phyloP scores from a whole-genome alignment of 768 basidiomycete genomes.

The Tulasnella sp. region DNA sequence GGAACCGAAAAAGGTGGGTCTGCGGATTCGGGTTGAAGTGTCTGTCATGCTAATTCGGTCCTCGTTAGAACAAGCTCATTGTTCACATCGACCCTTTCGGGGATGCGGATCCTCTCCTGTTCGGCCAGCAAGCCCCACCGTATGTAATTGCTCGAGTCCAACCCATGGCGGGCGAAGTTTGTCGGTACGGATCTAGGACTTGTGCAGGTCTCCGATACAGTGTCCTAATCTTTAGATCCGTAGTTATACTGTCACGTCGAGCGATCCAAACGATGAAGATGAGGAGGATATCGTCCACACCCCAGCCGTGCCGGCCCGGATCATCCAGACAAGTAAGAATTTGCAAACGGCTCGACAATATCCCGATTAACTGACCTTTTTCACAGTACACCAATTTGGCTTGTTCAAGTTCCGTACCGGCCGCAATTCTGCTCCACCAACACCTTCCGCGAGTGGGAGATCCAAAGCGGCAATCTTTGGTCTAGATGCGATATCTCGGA shows the following conservation, averaged over 20 bases:
- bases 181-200: constrained; percentile 47
- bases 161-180: constrained; percentile 80
- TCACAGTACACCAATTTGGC: constrained; percentile 81
- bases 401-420: constrained; percentile 86
- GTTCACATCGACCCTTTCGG: constrained; percentile 82
- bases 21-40: background rate
- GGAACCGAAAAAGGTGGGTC: constrained; percentile 73
- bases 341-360: background rate
- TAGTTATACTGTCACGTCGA: constrained; percentile 70
- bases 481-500: constrained; percentile 86
- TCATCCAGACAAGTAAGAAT: constrained; percentile 77
- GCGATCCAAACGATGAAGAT: constrained; percentile 69
- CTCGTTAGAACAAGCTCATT: constrained; percentile 76
- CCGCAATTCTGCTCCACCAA: constrained; percentile 76
- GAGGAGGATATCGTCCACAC: constrained; percentile 86
- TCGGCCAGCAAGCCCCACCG: constrained; percentile 69
- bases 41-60: background rate
- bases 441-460: constrained; percentile 69
- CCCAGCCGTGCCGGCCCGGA: constrained; percentile 67
- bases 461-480: constrained; percentile 81
- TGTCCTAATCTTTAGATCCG: background rate
- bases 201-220: background rate
- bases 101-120: constrained; percentile 74
- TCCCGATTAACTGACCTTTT: background rate
- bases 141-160: constrained; percentile 81